Base-by-base conservation (phyloP, 2,329 filamentous ascomycete species). In the Phaeoacremonium minimum region DNA sequence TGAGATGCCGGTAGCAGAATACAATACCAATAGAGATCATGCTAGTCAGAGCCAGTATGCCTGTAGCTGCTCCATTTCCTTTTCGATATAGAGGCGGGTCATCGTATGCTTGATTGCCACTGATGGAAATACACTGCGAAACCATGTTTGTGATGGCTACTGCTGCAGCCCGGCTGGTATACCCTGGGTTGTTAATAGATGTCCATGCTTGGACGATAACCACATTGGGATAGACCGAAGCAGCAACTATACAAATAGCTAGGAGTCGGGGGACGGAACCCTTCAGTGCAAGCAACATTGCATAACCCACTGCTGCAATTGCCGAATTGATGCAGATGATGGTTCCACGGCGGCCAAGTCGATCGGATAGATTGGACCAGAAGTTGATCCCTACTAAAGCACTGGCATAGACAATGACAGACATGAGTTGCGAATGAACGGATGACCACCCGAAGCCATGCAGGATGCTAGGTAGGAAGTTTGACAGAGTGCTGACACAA, bases 171-270 rank as follows among this genome's bases (percentile, higher is more conserved):
- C 47, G 42, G 26, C 28, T 37, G 7, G 49, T 52, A 35, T 52
- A 52, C 7, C 49, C 49, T 15, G 48, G 34, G 36, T 49, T 48
- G 32, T 45, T 47, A 38, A 46, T 51, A n/a, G 49, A 44, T 22
- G 38, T 43, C 49, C 49, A 52, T 6, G 47, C 43, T 16, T 51
- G 28, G 13, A 43, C 40, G 18, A 52, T 29, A 15, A 52, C 47
- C 12, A 37, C 41, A 33, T 42, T 44, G 4, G 49, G 46, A 37
- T 43, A 51, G 4, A 45, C 39, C 12, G 38, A 43, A 16, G 49
- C 49, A 5, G 47, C 44, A 16, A 51, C 41, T 1, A 52, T 31
- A 26, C 47, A 50, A 4, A 48, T 48, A 5, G 47, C 49, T 6
- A 39, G 43, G 29, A 50, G 46, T 12, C 47, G 48, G 15, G 40